Evolutionary conservation across 2,329 filamentous ascomycete species (phyloP).

Genomic region (Aspergillus jensenii): DNA sequence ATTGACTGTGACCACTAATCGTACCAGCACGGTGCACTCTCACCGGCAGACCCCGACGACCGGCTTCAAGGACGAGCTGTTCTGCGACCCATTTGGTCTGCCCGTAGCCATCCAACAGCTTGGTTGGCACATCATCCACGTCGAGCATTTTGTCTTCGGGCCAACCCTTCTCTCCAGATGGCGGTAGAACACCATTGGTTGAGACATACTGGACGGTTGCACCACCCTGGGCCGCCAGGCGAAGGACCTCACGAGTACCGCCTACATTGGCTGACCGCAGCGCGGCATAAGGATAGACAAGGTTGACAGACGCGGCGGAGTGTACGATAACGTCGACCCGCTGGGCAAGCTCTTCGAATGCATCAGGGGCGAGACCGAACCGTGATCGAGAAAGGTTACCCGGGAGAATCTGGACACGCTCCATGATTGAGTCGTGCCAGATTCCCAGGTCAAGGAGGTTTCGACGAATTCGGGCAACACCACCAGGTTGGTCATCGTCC

Average conservation of each 20-base stretch:
- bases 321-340: slow-evolving; percentile 74
- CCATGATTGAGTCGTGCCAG: slow-evolving; percentile 75
- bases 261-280: slow-evolving; percentile 72
- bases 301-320: slow-evolving; percentile 74
- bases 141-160: slow-evolving; percentile 66
- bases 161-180: slow-evolving; percentile 66
- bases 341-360: slow-evolving; percentile 64
- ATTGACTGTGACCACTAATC: slow-evolving; percentile 73
- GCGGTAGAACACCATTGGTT: slow-evolving; percentile 75
- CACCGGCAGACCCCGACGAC: slow-evolving; percentile 66
- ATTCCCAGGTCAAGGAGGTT: slow-evolving; percentile 76
- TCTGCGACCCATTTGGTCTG: slow-evolving; percentile 83
- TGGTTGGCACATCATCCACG: slow-evolving; percentile 67
- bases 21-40: slow-evolving; percentile 73
- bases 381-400: slow-evolving; percentile 69
- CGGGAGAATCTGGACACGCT: slow-evolving; percentile 72
- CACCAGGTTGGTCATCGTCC: slow-evolving; percentile 63
- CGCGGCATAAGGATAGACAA: slow-evolving; percentile 79
- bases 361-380: slow-evolving; percentile 65
- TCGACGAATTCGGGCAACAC: slow-evolving; percentile 70
- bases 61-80: slow-evolving; percentile 69
- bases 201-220: slow-evolving; percentile 77
- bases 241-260: slow-evolving; percentile 74
- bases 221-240: slow-evolving; percentile 65
- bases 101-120: slow-evolving; percentile 71